A percentile compares a stretch with the other conserved stretches of the same genome.
Evolutionary conservation across 2,329 filamentous ascomycete genomes (phyloP).

Genomic region (Cladophialophora exuberans): DNA sequence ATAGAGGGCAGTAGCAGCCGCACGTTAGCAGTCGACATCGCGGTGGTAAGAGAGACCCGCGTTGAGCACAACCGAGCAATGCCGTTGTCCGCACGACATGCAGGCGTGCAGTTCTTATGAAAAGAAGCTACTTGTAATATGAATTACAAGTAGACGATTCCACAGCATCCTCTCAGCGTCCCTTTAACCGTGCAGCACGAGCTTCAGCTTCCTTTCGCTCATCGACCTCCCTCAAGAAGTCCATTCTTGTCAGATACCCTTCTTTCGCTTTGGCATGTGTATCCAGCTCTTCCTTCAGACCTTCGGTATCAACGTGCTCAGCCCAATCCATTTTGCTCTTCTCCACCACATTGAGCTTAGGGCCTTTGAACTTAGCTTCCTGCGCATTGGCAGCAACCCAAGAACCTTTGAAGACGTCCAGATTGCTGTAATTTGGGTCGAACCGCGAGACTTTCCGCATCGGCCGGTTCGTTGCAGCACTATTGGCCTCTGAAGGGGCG

Average conservation of each 20-base stretch:
- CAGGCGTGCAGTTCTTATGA: neutral
- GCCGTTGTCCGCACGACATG: neutral
- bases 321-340: slow-evolving; percentile 70
- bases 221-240: slow-evolving; percentile 64
- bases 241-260: slow-evolving; percentile 64
- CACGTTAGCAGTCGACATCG: neutral
- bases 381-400: slow-evolving; percentile 32
- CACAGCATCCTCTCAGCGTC: slow-evolving; percentile 12
- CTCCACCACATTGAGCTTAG: slow-evolving; percentile 68
- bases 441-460: slow-evolving; percentile 50
- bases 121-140: neutral
- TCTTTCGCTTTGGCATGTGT: slow-evolving; percentile 65
- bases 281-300: slow-evolving; percentile 64
- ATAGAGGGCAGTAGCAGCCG: neutral
- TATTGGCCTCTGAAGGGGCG: slow-evolving; percentile 26
- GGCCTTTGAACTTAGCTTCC: slow-evolving; percentile 46
- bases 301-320: slow-evolving; percentile 63
- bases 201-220: slow-evolving; percentile 60
- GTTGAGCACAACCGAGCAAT: neutral
- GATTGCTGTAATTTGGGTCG: slow-evolving; percentile 44
- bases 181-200: slow-evolving; percentile 54
- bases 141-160: neutral
- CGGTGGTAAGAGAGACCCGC: neutral
- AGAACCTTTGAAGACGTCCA: slow-evolving; percentile 38
- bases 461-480: slow-evolving; percentile 41